Percentiles rank a stretch among this genome's conserved stretches.
Conservation (phyloP, 371 early-diverging fungal genomes). For the Mortierella sp. region DNA sequence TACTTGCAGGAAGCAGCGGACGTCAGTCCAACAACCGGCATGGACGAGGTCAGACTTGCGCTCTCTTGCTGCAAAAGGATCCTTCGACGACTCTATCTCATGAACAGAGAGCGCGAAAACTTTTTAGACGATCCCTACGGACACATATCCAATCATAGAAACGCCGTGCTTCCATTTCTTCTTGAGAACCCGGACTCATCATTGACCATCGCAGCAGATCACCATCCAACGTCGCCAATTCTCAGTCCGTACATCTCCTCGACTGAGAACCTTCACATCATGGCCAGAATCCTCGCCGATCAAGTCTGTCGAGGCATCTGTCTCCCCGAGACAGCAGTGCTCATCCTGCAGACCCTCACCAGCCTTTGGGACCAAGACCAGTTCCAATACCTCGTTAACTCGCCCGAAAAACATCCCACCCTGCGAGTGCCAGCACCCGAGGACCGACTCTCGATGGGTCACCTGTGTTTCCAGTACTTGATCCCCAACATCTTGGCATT, state of each 20-base stretch:
- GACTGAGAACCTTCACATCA: slow-evolving; percentile 27
- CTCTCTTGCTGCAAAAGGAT: slow-evolving; percentile 21
- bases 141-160: neutral
- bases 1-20: slow-evolving; percentile 12
- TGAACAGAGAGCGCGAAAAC: slow-evolving; percentile 8
- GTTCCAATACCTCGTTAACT: slow-evolving; percentile 27
- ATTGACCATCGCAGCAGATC: neutral
- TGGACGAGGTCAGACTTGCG: slow-evolving; percentile 3
- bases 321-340: slow-evolving; percentile 35
- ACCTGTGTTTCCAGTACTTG: slow-evolving; percentile 39
- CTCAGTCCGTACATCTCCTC: slow-evolving; percentile 25
- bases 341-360: slow-evolving; percentile 35
- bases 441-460: slow-evolving; percentile 30
- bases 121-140: neutral
- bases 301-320: slow-evolving; percentile 44
- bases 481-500: slow-evolving; percentile 27
- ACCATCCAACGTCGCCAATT: neutral
- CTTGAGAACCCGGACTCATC: neutral
- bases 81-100: slow-evolving; percentile 38
- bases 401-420: slow-evolving; percentile 5
- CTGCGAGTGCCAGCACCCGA: slow-evolving; percentile 9
- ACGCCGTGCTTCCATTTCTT: neutral
- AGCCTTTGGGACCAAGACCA: slow-evolving; percentile 38
- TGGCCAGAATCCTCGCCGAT: slow-evolving; percentile 43
- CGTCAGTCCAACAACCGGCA: neutral